Evolutionary conservation across 1,139 yeast species (phyloP).

Genomic region (Dujonia santamariae): DNA sequence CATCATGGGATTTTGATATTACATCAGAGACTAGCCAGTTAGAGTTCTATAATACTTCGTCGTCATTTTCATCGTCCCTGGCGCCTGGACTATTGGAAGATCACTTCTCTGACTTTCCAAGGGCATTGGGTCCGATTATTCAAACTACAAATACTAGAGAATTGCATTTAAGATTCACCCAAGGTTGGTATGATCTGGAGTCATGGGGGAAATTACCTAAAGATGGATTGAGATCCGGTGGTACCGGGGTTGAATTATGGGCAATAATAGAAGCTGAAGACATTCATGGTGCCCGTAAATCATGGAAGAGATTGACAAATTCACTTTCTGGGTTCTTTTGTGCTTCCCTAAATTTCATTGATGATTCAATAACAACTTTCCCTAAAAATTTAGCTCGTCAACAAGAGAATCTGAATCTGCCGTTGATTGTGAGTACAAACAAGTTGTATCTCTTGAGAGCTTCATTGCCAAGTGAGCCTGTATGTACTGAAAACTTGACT

Average conservation of each 20-base stretch:
- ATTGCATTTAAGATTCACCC: conserved; percentile 80
- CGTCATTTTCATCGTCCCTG: conserved; percentile 18
- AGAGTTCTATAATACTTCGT: conserved; percentile 22
- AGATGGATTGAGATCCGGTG: conserved; percentile 75
- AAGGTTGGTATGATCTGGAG: conserved; percentile 95
- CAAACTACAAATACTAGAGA: conserved; percentile 67
- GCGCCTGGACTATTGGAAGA: neutral
- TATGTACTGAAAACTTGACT: conserved; percentile 95
- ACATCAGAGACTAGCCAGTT: conserved; percentile 44
- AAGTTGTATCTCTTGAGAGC: conserved; percentile 67
- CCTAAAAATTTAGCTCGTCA: conserved; percentile 47
- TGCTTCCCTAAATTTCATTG: conserved; percentile 90
- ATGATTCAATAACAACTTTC: conserved; percentile 70
- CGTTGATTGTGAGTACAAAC: conserved; percentile 16
- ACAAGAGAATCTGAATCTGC: conserved; percentile 17
- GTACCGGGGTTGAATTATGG: conserved; percentile 95
- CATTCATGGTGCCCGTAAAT: conserved; percentile 50
- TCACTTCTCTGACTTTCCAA: conserved; percentile 77
- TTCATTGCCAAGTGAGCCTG: conserved; percentile 91
- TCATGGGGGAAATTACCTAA: conserved; percentile 83
- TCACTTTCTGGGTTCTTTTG: conserved; percentile 89
- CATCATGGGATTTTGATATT: conserved; percentile 66
- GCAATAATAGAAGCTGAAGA: conserved; percentile 71
- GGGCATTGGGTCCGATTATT: conserved; percentile 75
- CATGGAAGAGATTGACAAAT: conserved; percentile 74